Percentiles rank a stretch among this genome's conserved stretches.
These are phyloP conservation scores for Teratosphaeriaceae sp. DNA, from an alignment of 2,329 filamentous ascomycete species.

Conservation along the genomic window DNA sequence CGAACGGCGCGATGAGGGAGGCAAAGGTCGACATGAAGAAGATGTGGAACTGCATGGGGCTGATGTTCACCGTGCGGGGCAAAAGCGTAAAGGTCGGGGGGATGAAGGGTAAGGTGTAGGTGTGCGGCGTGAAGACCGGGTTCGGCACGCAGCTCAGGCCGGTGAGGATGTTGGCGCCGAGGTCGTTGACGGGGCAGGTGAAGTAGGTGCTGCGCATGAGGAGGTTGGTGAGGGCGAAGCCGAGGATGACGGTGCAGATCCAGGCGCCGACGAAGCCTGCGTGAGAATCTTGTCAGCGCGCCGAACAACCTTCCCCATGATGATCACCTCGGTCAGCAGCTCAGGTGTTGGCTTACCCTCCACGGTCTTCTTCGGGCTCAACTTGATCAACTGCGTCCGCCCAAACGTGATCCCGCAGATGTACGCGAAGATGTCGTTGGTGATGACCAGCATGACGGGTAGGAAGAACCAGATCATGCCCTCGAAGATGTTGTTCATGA, in stretches of 20 bases:
- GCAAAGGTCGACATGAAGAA: constrained; percentile 87
- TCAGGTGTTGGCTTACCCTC: constrained; percentile 50
- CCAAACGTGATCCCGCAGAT: constrained; percentile 96
- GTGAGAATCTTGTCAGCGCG: background rate
- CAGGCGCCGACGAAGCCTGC: constrained; percentile 89
- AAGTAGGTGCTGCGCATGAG: constrained; percentile 93
- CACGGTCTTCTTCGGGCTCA: constrained; percentile 98
- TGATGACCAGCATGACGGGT: constrained; percentile 89
- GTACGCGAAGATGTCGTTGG: constrained; percentile 98
- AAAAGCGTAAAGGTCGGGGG: constrained; percentile 61
- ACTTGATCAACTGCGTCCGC: constrained; percentile 91
- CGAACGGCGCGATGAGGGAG: constrained; percentile 93
- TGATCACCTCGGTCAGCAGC: no score
- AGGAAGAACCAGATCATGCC: constrained; percentile 99
- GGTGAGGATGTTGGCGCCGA: constrained; percentile 87
- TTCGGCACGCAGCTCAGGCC: constrained; percentile 86
- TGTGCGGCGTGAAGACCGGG: constrained; percentile 77
- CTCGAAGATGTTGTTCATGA: constrained; percentile 99
- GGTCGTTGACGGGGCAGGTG: constrained; percentile 93
- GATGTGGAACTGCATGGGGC: constrained; percentile 91
- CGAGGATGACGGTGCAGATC: constrained; percentile 89
- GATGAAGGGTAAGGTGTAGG: constrained; percentile 58
- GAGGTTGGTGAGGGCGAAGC: constrained; percentile 71
- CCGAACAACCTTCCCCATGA: background rate
- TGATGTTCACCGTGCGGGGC: constrained; percentile 65